Evolutionary conservation across 306 rosid species (phyloP), one percentile per base, ranked within the genome.

Genomic region (Quercus wislizeni): DNA sequence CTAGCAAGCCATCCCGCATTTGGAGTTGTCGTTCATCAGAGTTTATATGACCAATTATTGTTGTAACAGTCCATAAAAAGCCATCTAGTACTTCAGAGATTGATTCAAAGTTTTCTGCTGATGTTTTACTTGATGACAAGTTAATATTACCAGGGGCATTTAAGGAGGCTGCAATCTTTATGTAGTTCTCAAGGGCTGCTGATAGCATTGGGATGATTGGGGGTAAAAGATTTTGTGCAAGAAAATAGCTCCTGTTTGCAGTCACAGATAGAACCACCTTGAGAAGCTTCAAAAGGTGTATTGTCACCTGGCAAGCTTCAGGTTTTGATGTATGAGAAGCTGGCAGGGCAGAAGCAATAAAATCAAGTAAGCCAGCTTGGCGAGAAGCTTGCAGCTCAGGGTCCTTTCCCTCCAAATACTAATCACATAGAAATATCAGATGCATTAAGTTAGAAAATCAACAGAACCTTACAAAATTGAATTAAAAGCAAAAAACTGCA

Each of bases 251-350:
- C 87, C 90, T 90, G 81, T 95, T 95, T 83, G 98, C 91, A 76
- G 94, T 85, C 76, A 85, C 78, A 73, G 91, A 90, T 69, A 95
- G 86, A 49, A 95, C 96, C 18, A 90, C 98, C 84, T 83, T 88
- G 85, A 92, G 87, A 78, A 95, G 97, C 83, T 91, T 95, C 78
- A 93, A 75, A 79, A 95, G 90, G 82, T 95, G 91, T 83, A 91
- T 82, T 73, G 92, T 90, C 86, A 92, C 98, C 73, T 87, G 97
- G 85, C 99, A 91, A 61, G 97, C 99, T 86, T 95, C 98, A 73
- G 98, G 98, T 88, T 90, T 95, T 71, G 99, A 92, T 18, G 97
- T 91, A 79, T 95, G 98, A 82, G 99, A 95, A 77, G 99, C 99
- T 75, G 98, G 98, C 83, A 95, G 78, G 69, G 99, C 96, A 83